A percentile compares a stretch with the other conserved stretches of the same genome.
Conservation (phyloP, 768 basidiomycete genomes). For the Mycena rosella region DNA sequence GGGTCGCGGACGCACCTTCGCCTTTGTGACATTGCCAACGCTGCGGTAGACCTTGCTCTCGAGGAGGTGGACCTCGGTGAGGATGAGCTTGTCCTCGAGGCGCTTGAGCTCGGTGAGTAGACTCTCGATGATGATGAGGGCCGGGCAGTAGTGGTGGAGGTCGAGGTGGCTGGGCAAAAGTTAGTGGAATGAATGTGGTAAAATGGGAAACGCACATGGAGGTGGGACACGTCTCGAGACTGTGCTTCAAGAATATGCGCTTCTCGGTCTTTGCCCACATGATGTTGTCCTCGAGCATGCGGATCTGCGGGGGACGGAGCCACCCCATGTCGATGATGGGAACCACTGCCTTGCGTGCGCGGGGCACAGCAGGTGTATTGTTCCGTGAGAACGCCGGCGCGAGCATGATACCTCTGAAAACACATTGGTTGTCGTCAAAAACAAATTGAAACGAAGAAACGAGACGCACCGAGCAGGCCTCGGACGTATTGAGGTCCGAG, state of each 20-base stretch:
- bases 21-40: slow-evolving; percentile 88
- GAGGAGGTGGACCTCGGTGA: slow-evolving; percentile 96
- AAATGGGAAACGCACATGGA: slow-evolving; percentile 77
- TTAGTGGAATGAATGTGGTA: no score
- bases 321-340: no score
- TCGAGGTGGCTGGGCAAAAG: no score
- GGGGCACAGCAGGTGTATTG: no score
- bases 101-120: slow-evolving; percentile 92
- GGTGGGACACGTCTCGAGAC: slow-evolving; percentile 89
- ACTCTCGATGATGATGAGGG: slow-evolving; percentile 84
- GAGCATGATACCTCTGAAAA: no score
- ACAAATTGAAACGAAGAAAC: no score
- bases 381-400: no score
- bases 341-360: no score
- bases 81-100: slow-evolving; percentile 97
- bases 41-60: slow-evolving; percentile 94
- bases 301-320: no score
- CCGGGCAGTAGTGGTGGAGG: slow-evolving; percentile 78
- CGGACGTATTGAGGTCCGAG: no score
- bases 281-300: slow-evolving; percentile 91
- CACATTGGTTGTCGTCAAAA: no score
- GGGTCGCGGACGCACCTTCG: slow-evolving; percentile 71
- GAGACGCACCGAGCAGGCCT: no score
- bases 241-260: slow-evolving; percentile 95
- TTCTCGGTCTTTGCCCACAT: slow-evolving; percentile 94